Conservation (phyloP, 176 grass and related monocot species). For the bread wheat (Triticum aestivum) region IWGSC_CS_RefSeq_v2.1 NC_057804.1:531760555-531761054, state of each 20-base stretch:
- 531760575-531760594: background rate
- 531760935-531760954: background rate
- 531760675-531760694: too few species aligned
- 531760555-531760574: background rate
- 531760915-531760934: background rate
- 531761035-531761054: background rate
- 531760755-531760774: conserved; percentile 34
- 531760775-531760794: background rate
- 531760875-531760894: background rate
- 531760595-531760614: background rate
- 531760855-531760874: background rate
- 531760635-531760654: background rate
- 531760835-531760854: background rate
- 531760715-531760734: background rate
- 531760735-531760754: background rate
- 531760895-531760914: background rate
- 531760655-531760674: too few species aligned
- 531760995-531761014: background rate
- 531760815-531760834: background rate
- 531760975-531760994: background rate
- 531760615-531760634: background rate
- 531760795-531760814: background rate
- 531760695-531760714: conserved; percentile 6
- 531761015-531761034: background rate
- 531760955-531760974: background rate